A percentile compares a stretch with the other conserved stretches of the same genome.
phyloP scores from a whole-genome alignment of 805 yeast genomes.

The Gaillardinia entomophila region DNA sequence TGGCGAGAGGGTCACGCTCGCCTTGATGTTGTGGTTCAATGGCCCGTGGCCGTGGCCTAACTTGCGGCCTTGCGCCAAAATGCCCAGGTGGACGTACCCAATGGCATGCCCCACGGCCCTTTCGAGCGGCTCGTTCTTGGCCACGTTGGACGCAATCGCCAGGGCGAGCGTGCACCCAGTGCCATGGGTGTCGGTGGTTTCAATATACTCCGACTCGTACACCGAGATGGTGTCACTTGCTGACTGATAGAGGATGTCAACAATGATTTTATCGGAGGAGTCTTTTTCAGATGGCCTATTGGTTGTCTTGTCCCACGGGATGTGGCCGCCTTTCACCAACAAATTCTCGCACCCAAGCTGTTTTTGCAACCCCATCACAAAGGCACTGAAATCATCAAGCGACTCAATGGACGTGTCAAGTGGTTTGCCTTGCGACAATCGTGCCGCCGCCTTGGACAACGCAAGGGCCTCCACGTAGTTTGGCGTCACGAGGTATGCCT shows the following conservation, averaged over 20 bases:
- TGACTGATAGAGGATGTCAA: constrained; percentile 51
- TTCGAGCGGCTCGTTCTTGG: constrained; percentile 42
- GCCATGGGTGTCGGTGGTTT: constrained; percentile 68
- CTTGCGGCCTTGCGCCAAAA: constrained; percentile 36
- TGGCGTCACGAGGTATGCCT: constrained; percentile 67
- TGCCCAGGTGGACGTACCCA: constrained; percentile 63
- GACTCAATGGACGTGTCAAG: constrained; percentile 12
- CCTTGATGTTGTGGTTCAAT: constrained; percentile 61
- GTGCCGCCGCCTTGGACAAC: constrained; percentile 27
- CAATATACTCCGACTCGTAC: constrained; percentile 41
- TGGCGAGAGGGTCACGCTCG: too few relatives aligned
- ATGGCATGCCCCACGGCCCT: constrained; percentile 54
- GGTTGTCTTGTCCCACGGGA: constrained; percentile 33
- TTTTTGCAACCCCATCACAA: constrained; percentile 19
- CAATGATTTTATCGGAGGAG: constrained; percentile 16
- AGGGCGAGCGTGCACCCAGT: constrained; percentile 89
- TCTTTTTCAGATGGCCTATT: constrained; percentile 7
- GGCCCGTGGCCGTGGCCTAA: constrained; percentile 66
- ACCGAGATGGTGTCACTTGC: constrained; percentile 27
- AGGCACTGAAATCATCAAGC: constrained; percentile 29
- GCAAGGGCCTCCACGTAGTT: constrained; percentile 61
- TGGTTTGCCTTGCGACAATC: constrained; percentile 9
- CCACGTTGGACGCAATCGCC: constrained; percentile 70
- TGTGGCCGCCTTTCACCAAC: constrained; percentile 78
- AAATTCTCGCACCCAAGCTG: constrained; percentile 43